A percentile compares a stretch with the other conserved stretches of the same genome.
These are phyloP conservation scores for Lineolata rhizophorae DNA, from an alignment of 495 filamentous ascomycete genomes.

Conservation along the genomic window DNA sequence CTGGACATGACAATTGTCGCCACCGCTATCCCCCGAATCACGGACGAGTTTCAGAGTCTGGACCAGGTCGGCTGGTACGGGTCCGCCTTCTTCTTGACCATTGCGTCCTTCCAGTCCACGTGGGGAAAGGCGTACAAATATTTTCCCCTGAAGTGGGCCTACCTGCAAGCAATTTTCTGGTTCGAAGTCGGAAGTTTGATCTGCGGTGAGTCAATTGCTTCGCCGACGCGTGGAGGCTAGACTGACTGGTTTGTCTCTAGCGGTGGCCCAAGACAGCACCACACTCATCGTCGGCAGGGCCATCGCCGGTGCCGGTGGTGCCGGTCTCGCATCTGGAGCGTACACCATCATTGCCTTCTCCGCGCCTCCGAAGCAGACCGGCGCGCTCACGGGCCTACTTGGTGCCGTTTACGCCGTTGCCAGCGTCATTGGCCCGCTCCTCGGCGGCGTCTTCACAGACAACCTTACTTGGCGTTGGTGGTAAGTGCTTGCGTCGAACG, in stretches of 20 bases:
- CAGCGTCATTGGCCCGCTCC: conserved; percentile 23
- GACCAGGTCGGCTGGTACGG: conserved; percentile 13
- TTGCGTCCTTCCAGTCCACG: conserved; percentile 10
- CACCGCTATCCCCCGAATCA: conserved; percentile 11
- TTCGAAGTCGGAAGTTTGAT: conserved; percentile 15
- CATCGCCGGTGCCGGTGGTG: conserved; percentile 4
- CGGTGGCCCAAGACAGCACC: conserved; percentile 2
- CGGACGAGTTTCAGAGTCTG: conserved; percentile 9
- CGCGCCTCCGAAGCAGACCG: conserved; percentile 15
- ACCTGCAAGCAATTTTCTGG: conserved; percentile 10
- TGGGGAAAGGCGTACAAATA: conserved; percentile 15
- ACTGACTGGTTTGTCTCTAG: too few relatives aligned
- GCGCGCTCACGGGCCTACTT: conserved; percentile 20
- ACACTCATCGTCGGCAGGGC: conserved; percentile 7
- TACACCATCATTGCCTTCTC: conserved; percentile 16
- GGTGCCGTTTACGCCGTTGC: conserved; percentile 20
- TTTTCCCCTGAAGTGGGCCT: conserved; percentile 10
- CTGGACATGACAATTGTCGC: conserved; percentile 9
- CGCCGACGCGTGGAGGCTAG: neutral
- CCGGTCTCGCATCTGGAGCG: conserved; percentile 4
- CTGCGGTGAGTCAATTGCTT: too few relatives aligned
- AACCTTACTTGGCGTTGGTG: conserved; percentile 28
- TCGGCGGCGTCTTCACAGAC: conserved; percentile 26
- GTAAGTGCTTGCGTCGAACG: conserved; percentile 3
- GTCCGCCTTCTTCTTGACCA: conserved; percentile 13